These are phyloP conservation scores for Ganoderma multipileum DNA, from an alignment of 1,284 basidiomycete genomes.

Conservation along the genomic window DNA sequence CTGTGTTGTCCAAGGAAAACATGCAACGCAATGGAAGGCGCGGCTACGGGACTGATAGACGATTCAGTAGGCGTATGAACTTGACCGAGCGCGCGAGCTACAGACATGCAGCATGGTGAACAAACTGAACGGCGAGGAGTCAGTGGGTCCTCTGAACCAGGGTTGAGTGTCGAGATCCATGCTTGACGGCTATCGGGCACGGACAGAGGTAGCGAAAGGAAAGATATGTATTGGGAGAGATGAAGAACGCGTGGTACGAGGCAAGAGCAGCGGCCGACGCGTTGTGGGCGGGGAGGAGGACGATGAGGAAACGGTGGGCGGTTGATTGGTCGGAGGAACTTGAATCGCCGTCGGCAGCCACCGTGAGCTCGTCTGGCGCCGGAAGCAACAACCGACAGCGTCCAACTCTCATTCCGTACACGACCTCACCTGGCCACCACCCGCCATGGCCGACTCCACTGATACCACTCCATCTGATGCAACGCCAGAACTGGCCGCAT, in stretches of 20 bases:
- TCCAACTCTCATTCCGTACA: slow-evolving; percentile 27
- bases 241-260: neutral
- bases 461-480: slow-evolving; percentile 22
- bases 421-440: slow-evolving; percentile 28
- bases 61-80: slow-evolving; percentile 5
- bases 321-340: slow-evolving; percentile 24
- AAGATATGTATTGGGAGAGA: neutral
- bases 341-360: slow-evolving; percentile 12
- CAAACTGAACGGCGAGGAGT: slow-evolving; percentile 46
- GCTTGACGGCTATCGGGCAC: neutral
- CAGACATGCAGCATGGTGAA: slow-evolving; percentile 42
- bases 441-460: slow-evolving; percentile 36
- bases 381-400: slow-evolving; percentile 19
- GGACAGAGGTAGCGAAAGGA: neutral
- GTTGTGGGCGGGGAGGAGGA: slow-evolving; percentile 9
- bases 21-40: slow-evolving; percentile 44
- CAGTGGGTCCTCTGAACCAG: slow-evolving; percentile 14
- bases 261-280: neutral
- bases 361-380: slow-evolving; percentile 25
- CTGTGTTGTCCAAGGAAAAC: slow-evolving; percentile 64
- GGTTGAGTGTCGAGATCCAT: slow-evolving; percentile 4
- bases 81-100: slow-evolving; percentile 9
- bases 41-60: slow-evolving; percentile 15
- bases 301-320: slow-evolving; percentile 24
- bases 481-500: slow-evolving; percentile 39